These are phyloP conservation scores for Cotoneaster glaucophyllus DNA, from an alignment of 306 rosid genomes.

Conservation along the genomic window DNA sequence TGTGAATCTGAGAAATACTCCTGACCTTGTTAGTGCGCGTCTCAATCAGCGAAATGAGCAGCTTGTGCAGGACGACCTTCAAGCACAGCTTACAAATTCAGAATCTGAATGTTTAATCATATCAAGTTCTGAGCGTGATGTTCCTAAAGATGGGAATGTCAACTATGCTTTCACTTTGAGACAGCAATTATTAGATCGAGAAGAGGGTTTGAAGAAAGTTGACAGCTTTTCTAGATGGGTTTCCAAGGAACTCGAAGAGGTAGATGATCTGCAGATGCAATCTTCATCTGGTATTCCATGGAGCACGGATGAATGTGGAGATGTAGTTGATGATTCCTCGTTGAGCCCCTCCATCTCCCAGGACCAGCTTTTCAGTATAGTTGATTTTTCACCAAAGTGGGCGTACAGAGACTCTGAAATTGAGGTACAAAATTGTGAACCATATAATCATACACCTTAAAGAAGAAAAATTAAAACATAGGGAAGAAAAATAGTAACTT, in stretches of 20 bases:
- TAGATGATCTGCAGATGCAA: constrained; percentile 68
- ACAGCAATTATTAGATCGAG: constrained; percentile 51
- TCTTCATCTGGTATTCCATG: constrained; percentile 74
- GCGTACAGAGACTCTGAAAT: constrained; percentile 51
- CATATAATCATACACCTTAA: background rate
- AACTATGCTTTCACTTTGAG: constrained; percentile 43
- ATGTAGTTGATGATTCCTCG: constrained; percentile 59
- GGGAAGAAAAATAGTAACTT: background rate
- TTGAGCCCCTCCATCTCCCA: constrained; percentile 87
- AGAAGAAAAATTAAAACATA: background rate
- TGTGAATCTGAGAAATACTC: constrained; percentile 28
- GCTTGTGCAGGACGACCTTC: constrained; percentile 27
- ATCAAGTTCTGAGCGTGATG: constrained; percentile 32
- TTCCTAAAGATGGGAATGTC: constrained; percentile 40
- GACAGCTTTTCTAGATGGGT: constrained; percentile 92
- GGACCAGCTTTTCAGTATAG: constrained; percentile 75
- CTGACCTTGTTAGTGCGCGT: constrained; percentile 19
- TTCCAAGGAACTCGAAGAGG: constrained; percentile 67
- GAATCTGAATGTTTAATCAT: constrained; percentile 23
- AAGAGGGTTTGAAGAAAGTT: constrained; percentile 79
- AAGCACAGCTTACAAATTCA: constrained; percentile 30
- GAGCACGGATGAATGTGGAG: constrained; percentile 65
- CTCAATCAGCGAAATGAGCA: constrained; percentile 33
- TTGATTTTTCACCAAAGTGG: constrained; percentile 79
- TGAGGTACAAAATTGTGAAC: constrained; percentile 45